Percentiles rank a stretch among this genome's conserved stretches.
phyloP scores from a whole-genome alignment of 805 yeast genomes.

The Sugiyamaella boreocaroliniensis region DNA sequence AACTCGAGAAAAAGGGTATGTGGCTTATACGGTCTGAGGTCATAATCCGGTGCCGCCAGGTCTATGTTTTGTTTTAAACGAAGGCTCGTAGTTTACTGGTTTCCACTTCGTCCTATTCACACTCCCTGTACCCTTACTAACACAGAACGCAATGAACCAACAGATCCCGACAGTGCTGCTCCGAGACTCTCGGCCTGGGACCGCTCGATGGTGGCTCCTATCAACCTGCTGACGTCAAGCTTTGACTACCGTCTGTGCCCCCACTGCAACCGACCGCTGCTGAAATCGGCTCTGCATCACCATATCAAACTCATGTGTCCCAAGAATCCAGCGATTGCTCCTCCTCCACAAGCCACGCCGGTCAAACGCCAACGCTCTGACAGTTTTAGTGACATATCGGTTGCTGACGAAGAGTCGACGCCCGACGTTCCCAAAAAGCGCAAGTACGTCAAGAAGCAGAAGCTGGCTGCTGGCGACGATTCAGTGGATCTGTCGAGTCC shows the following conservation, averaged over 20 bases:
- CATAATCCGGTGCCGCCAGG: too few relatives aligned
- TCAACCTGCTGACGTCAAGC: constrained; percentile 23
- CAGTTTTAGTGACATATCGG: not conserved
- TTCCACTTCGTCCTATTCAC: too few relatives aligned
- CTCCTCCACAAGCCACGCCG: not conserved
- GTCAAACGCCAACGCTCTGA: constrained; percentile 5
- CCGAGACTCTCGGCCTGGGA: constrained; percentile 19
- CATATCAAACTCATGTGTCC: constrained; percentile 19
- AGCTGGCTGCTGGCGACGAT: constrained; percentile 2
- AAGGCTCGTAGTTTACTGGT: too few relatives aligned
- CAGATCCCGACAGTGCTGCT: not conserved
- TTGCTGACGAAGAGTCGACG: not conserved
- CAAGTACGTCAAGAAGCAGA: constrained; percentile 9
- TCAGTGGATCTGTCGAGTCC: not conserved
- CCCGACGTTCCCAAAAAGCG: constrained; percentile 3
- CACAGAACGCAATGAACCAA: not conserved
- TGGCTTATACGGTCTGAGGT: too few relatives aligned
- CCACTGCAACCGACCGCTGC: constrained; percentile 27
- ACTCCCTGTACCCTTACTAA: not conserved
- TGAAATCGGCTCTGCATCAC: constrained; percentile 17
- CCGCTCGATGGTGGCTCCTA: constrained; percentile 20
- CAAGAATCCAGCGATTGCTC: constrained; percentile 3
- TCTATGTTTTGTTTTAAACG: too few relatives aligned
- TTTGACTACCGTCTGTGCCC: constrained; percentile 25
- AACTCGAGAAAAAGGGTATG: constrained; percentile 8